These are phyloP conservation scores for Colletotrichum gloeosporioides DNA, from an alignment of 2,329 filamentous ascomycete species.

Conservation along the genomic window DNA sequence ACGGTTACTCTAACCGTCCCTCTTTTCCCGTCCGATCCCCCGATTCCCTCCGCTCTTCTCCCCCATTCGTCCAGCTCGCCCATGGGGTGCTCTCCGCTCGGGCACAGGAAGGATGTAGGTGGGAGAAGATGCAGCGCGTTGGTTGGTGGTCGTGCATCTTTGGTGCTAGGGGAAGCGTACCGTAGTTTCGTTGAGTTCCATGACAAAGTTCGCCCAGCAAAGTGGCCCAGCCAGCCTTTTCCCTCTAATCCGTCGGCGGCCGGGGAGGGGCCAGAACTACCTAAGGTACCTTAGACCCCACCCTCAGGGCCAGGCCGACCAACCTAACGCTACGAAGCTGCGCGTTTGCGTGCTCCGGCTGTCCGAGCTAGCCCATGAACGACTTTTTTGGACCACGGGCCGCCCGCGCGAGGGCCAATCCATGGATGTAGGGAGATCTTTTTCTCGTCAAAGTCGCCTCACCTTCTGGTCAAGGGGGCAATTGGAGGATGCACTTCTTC, in stretches of 20 bases:
- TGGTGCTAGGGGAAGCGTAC: background rate
- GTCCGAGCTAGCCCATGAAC: background rate
- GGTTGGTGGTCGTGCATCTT: background rate
- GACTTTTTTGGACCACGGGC: background rate
- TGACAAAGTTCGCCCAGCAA: background rate
- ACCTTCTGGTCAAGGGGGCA: background rate
- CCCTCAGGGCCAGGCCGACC: background rate
- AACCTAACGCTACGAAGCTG: background rate
- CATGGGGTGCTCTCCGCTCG: background rate
- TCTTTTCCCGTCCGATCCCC: conserved; percentile 8
- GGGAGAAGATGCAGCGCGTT: background rate
- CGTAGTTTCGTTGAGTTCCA: background rate
- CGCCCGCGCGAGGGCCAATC: background rate
- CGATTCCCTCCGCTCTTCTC: conserved; percentile 11
- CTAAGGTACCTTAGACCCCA: background rate
- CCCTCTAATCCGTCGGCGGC: background rate
- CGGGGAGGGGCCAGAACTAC: background rate
- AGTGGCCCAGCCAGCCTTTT: background rate
- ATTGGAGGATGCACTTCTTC: background rate
- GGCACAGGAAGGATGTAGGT: background rate
- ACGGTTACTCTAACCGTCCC: background rate
- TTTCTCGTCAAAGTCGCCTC: background rate
- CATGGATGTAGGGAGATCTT: background rate
- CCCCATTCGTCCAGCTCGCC: background rate
- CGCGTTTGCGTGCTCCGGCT: background rate